These are phyloP conservation scores for Crithidia bombi DNA, from an alignment of 208 protist species.

Conservation along the genomic window DNA sequence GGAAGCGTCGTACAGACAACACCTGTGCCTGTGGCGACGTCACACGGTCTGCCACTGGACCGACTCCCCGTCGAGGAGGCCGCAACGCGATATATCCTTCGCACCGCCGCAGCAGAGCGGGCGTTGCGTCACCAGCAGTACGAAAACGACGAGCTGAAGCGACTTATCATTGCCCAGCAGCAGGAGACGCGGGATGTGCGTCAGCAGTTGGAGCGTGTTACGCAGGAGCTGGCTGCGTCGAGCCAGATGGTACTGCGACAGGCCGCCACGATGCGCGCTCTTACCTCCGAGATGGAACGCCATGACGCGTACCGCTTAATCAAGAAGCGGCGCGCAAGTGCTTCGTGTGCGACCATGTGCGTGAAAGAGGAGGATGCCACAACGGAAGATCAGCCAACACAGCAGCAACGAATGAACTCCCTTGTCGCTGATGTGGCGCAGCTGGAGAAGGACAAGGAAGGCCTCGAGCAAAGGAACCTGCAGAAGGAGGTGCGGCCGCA, in stretches of 20 bases:
- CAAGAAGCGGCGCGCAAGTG: slow-evolving; percentile 30
- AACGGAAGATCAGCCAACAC: too few species aligned
- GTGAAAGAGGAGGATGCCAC: neutral
- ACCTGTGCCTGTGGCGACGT: neutral
- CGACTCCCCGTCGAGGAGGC: slow-evolving; percentile 16
- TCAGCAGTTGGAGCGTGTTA: slow-evolving; percentile 51
- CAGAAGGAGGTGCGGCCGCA: neutral
- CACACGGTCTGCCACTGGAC: slow-evolving; percentile 22
- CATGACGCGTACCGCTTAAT: slow-evolving; percentile 64
- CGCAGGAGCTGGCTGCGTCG: slow-evolving; percentile 60
- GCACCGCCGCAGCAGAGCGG: slow-evolving; percentile 47
- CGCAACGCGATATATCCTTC: slow-evolving; percentile 25
- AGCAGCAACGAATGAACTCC: neutral
- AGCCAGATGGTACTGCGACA: slow-evolving; percentile 59
- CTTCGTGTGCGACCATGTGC: neutral
- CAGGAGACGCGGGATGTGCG: slow-evolving; percentile 40
- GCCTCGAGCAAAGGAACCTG: too few species aligned
- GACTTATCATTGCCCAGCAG: slow-evolving; percentile 29
- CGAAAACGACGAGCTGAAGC: slow-evolving; percentile 64
- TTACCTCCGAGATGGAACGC: slow-evolving; percentile 53
- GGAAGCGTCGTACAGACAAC: neutral
- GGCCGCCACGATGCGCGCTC: slow-evolving; percentile 48
- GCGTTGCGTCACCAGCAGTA: slow-evolving; percentile 46
- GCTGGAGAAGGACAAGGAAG: slow-evolving; percentile 14
- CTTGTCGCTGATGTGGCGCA: slow-evolving; percentile 18